Conservation (phyloP, 1,284 basidiomycete species). For the Neotropicomus parvogracilis region DNA sequence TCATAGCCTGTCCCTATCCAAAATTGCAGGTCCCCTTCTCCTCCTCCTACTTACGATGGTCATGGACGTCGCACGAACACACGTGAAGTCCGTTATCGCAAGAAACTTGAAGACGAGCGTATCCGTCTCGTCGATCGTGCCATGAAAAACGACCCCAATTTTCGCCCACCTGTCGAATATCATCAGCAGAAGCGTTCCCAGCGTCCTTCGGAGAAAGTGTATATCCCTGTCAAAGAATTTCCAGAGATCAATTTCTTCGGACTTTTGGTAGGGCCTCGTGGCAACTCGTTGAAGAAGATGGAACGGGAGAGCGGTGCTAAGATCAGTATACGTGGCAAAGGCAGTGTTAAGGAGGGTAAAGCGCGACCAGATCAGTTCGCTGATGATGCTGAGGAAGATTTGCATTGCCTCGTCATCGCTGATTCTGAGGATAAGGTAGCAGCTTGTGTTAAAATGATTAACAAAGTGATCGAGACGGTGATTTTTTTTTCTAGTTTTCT, state of each 20-base stretch:
- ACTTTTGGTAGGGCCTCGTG: constrained; percentile 94
- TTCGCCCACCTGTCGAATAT: constrained; percentile 93
- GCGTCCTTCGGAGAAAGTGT: constrained; percentile 95
- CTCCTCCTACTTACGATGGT: constrained; percentile 94
- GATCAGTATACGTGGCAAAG: constrained; percentile 97
- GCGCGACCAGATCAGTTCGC: constrained; percentile 88
- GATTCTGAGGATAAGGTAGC: constrained; percentile 92
- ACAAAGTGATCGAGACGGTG: constrained; percentile 97
- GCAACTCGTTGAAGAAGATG: constrained; percentile 99
- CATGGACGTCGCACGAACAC: constrained; percentile 98
- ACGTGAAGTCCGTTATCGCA: constrained; percentile 94
- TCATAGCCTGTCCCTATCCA: constrained; percentile 18
- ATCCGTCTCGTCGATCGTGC: constrained; percentile 91
- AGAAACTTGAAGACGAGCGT: constrained; percentile 97
- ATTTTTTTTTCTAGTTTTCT: constrained; percentile 31
- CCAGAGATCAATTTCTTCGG: constrained; percentile 99
- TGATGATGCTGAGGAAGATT: constrained; percentile 97
- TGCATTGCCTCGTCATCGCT: constrained; percentile 95
- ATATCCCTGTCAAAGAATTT: constrained; percentile 99
- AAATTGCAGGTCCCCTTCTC: constrained; percentile 80
- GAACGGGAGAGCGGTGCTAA: constrained; percentile 97
- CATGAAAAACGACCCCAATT: constrained; percentile 97
- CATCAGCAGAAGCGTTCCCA: constrained; percentile 91
- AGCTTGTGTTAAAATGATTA: constrained; percentile 91
- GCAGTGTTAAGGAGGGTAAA: constrained; percentile 98